Percentiles rank a stretch among this genome's conserved stretches.
Evolutionary conservation across 371 early-diverging fungal genomes (phyloP).

Genomic region (Coemansia sp.): DNA sequence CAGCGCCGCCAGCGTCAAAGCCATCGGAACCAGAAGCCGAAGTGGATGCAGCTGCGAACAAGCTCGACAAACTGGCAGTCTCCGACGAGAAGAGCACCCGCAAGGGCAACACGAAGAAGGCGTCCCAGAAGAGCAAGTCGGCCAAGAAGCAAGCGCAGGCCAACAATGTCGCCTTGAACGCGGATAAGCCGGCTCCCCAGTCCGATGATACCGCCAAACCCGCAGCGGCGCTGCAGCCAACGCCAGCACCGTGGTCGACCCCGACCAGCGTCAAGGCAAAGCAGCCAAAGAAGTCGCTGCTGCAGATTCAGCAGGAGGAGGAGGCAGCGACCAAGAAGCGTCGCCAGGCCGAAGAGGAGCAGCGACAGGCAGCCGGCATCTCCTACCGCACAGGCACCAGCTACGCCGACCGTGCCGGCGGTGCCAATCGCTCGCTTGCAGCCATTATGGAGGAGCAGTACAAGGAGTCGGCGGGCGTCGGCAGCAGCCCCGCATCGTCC

Average conservation of each 20-base stretch:
- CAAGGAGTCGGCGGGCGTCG: constrained; percentile 46
- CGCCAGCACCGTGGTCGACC: constrained; percentile 60
- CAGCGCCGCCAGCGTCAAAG: neutral
- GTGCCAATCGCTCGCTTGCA: constrained; percentile 29
- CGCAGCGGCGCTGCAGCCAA: constrained; percentile 14
- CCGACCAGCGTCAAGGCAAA: constrained; percentile 49
- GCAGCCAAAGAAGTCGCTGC: constrained; percentile 66
- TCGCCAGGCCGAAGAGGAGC: constrained; percentile 31
- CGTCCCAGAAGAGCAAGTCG: neutral
- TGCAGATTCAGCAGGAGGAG: constrained; percentile 79
- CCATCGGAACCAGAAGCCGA: neutral
- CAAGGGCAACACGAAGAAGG: neutral
- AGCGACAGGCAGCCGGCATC: constrained; percentile 4
- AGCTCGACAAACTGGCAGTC: neutral
- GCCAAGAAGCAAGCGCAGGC: constrained; percentile 5
- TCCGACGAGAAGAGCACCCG: neutral
- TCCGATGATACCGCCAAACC: neutral
- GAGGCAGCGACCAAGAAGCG: constrained; percentile 59
- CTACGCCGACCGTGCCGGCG: constrained; percentile 45
- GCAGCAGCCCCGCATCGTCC: constrained; percentile 13
- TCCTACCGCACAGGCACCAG: constrained; percentile 22
- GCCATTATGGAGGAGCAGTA: constrained; percentile 46
- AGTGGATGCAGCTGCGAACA: neutral
- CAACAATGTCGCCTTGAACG: neutral
- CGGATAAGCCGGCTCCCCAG: neutral